A percentile compares a stretch with the other conserved stretches of the same genome.
phyloP scores from a whole-genome alignment of 1,284 basidiomycete genomes.

The Schizophyllum amplum region DNA sequence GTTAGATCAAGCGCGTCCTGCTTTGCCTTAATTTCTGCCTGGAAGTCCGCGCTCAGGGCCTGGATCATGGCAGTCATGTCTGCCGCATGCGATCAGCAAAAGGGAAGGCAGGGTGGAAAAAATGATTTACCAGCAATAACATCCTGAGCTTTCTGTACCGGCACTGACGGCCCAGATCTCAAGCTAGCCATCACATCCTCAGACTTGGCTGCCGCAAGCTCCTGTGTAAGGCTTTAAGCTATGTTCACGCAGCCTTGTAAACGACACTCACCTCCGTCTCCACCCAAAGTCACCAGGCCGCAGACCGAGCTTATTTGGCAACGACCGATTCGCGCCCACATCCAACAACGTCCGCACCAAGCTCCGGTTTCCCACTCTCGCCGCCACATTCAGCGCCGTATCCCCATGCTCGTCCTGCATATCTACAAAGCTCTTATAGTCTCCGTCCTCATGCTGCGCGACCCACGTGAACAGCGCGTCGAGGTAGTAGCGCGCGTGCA shows the following conservation, averaged over 20 bases:
- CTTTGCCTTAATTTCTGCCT: constrained; percentile 79
- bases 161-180: constrained; percentile 60
- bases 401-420: constrained; percentile 95
- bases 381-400: constrained; percentile 92
- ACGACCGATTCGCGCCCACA: constrained; percentile 85
- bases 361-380: constrained; percentile 86
- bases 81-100: constrained; percentile 20
- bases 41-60: constrained; percentile 70
- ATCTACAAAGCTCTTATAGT: constrained; percentile 80
- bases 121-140: constrained; percentile 64
- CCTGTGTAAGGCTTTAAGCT: too few relatives aligned
- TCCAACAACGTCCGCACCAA: constrained; percentile 86
- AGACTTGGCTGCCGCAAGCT: constrained; percentile 59
- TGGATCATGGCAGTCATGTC: constrained; percentile 85
- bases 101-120: neutral
- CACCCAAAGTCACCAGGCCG: constrained; percentile 92
- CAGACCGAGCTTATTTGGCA: constrained; percentile 92
- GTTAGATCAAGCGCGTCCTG: constrained; percentile 81
- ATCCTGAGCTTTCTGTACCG: constrained; percentile 84
- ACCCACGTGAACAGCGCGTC: constrained; percentile 86
- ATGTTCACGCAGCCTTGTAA: too few relatives aligned
- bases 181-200: constrained; percentile 71
- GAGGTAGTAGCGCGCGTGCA: constrained; percentile 86
- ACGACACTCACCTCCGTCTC: too few relatives aligned
- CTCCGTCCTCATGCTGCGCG: constrained; percentile 60